phyloP scores from a whole-genome alignment of 2,329 filamentous ascomycete species.

The Zymoseptoria ardabiliae region DNA sequence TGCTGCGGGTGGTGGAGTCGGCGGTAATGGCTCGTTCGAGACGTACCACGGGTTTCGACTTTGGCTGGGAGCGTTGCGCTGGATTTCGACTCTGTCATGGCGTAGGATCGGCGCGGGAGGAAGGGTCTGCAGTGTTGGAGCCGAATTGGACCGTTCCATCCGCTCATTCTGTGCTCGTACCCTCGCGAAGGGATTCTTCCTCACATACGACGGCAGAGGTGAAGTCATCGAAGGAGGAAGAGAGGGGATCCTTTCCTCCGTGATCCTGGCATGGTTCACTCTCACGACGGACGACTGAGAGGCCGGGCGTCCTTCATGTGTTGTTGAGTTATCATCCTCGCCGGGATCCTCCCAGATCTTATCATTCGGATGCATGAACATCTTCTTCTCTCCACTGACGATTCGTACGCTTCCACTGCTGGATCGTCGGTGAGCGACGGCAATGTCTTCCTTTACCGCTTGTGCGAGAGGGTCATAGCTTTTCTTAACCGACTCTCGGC shows the following conservation, averaged over 20 bases:
- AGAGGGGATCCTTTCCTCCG: constrained; percentile 22
- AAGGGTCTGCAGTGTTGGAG: constrained; percentile 31
- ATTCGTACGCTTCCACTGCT: constrained; percentile 59
- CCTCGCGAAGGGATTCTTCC: constrained; percentile 59
- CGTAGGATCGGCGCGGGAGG: constrained; percentile 19
- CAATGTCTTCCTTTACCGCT: constrained; percentile 29
- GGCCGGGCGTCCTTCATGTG: constrained; percentile 4
- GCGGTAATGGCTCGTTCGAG: constrained; percentile 49
- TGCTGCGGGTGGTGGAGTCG: constrained; percentile 26
- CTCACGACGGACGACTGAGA: constrained; percentile 1
- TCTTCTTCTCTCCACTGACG: constrained; percentile 59
- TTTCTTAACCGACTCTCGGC: constrained; percentile 24
- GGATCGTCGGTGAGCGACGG: constrained; percentile 39
- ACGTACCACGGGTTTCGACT: constrained; percentile 76
- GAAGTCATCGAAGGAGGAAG: constrained; percentile 17
- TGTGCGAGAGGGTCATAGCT: constrained; percentile 31
- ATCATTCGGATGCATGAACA: constrained; percentile 63
- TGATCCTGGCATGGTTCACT: constrained; percentile 8
- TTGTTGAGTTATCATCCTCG: constrained; percentile 27
- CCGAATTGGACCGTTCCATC: constrained; percentile 39
- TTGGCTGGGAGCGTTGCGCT: constrained; percentile 75
- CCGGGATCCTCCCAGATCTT: constrained; percentile 87
- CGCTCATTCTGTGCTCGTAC: constrained; percentile 47
- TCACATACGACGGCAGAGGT: constrained; percentile 37
- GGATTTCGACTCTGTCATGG: constrained; percentile 60